Conservation (phyloP, 768 basidiomycete genomes). For the Tricholoma saponaceum region DNA sequence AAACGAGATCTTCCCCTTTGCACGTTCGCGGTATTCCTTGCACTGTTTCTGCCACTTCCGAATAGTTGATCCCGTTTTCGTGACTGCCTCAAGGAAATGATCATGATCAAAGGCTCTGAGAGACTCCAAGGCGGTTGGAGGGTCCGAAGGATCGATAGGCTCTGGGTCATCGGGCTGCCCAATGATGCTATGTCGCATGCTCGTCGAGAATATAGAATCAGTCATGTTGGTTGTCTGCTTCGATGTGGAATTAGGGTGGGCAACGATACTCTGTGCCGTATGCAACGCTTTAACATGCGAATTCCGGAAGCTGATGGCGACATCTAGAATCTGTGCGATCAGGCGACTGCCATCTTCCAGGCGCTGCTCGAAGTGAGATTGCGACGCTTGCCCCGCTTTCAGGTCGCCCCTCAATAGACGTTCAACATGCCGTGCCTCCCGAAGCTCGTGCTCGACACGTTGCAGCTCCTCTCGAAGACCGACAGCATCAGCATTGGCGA, state of each 20-base stretch:
- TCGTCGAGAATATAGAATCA: constrained; percentile 47
- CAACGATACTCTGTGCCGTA: constrained; percentile 53
- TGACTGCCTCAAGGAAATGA: constrained; percentile 77
- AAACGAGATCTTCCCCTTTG: constrained; percentile 95
- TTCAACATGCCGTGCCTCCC: constrained; percentile 64
- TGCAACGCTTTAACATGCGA: constrained; percentile 71
- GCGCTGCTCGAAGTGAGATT: constrained; percentile 62
- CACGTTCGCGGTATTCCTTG: constrained; percentile 92
- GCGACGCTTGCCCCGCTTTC: constrained; percentile 62
- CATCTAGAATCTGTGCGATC: constrained; percentile 78
- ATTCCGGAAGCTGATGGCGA: constrained; percentile 72
- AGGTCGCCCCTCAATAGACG: constrained; percentile 71
- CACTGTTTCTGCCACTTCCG: constrained; percentile 98
- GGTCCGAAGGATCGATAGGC: constrained; percentile 77
- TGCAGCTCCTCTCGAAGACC: constrained; percentile 72
- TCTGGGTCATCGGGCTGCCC: constrained; percentile 58
- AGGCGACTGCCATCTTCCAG: constrained; percentile 65
- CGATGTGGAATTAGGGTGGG: constrained; percentile 43
- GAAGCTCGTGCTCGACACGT: constrained; percentile 64
- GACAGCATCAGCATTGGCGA: constrained; percentile 63
- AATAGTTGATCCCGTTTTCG: constrained; percentile 79
- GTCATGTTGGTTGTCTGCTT: constrained; percentile 42
- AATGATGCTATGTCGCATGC: constrained; percentile 52
- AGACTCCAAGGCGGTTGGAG: constrained; percentile 61
- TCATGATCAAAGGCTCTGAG: constrained; percentile 80